These are phyloP conservation scores for Trichoderma sp. DNA, from an alignment of 2,329 filamentous ascomycete genomes.

Conservation along the genomic window DNA sequence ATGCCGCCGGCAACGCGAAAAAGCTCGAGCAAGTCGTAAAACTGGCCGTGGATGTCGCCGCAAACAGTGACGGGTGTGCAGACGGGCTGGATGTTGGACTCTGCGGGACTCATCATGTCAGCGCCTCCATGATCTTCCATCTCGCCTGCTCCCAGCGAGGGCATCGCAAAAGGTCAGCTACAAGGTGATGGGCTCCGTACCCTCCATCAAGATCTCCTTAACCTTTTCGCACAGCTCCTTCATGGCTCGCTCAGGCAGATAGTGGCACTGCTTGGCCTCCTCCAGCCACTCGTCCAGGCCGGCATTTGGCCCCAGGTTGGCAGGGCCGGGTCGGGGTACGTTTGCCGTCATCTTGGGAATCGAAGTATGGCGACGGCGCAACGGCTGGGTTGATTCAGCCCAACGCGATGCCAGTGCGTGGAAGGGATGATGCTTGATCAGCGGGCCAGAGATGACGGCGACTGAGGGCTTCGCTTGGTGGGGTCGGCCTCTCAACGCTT, in stretches of 20 bases:
- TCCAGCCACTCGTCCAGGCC: constrained; percentile 96
- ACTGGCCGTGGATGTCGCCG: constrained; percentile 98
- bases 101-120: constrained; percentile 50
- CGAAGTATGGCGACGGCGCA: constrained; percentile 30
- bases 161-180: neutral
- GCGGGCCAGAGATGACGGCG: constrained; percentile 25
- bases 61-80: constrained; percentile 95
- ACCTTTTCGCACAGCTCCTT: constrained; percentile 99
- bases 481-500: constrained; percentile 26
- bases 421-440: constrained; percentile 27
- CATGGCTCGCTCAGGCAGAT: constrained; percentile 94
- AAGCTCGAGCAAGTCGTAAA: constrained; percentile 95
- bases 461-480: constrained; percentile 32
- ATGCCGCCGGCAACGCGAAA: constrained; percentile 97
- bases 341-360: constrained; percentile 43
- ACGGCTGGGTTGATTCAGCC: constrained; percentile 24
- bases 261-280: constrained; percentile 95
- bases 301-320: constrained; percentile 79
- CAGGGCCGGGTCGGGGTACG: constrained; percentile 88
- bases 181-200: constrained; percentile 49
- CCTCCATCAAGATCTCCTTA: constrained; percentile 98
- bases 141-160: neutral
- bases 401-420: constrained; percentile 26
- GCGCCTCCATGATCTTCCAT: neutral
- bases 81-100: constrained; percentile 99